Evolutionary conservation across 2,329 filamentous ascomycete genomes (phyloP), one percentile per base, ranked within the genome.

Genomic region (Fusarium albidum): DNA sequence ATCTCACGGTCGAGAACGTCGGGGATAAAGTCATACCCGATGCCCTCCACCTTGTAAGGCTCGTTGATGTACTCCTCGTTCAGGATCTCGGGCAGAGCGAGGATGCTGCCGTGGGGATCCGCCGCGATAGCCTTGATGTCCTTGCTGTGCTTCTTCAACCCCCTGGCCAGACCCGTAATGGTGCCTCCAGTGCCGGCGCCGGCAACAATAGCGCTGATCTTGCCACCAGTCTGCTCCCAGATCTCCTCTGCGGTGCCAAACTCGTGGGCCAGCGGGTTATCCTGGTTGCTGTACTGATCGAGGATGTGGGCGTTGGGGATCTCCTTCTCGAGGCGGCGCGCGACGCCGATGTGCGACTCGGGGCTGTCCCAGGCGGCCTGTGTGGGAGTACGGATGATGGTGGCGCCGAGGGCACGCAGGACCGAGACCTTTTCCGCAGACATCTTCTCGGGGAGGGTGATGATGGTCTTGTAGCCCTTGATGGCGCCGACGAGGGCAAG

Each of bases 381-480:
- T 28, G 93, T 99, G 18, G 95, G 95, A 5, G 95, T 99, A 48
- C 95, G 89, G 73, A 99, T 97, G 75, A 99, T 98, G 70, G 96
- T 97, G 34, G 95, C 95, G 61, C 94, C 94, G 45, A 99, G 84
- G 26, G 95, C 94, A 67, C 92, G 90, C 57, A 99, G 83, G 25
- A 99, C 95, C 3, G 94, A 90, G 32, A 99, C 95, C 77, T 99
- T 99, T 77, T 99, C 95, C 40, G 92, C 90, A 2, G 92, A 97
- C 95, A 99, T 99, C 82, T 99, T 99, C 79, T 99, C 95, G 44
- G 95, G 95, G 38, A 99, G 85, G 10, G 95, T 99, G 74, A 99
- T 99, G 77, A 99, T 98, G 33, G 93, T 96, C 77, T 94, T 94
- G 82, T 98, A 99, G 63, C 93, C 94, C 80, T 97, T 98, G 69